phyloP scores from a whole-genome alignment of 352 stramenopile species.

The Globisporangium polare region DNA sequence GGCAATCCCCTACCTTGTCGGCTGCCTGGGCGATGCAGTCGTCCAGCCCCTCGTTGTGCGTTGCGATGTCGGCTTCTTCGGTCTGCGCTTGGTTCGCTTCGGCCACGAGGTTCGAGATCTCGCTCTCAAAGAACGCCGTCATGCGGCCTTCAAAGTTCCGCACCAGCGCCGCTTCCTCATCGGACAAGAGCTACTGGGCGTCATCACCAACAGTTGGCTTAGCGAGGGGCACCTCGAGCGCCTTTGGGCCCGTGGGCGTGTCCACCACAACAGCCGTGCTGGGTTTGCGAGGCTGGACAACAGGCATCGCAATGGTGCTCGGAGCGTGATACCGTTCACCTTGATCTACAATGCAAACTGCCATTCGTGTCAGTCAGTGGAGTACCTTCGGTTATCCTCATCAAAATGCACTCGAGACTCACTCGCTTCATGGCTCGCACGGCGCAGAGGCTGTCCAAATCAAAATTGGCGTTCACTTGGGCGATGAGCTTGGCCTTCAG shows the following conservation, averaged over 20 bases:
- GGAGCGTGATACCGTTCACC: constrained; percentile 7
- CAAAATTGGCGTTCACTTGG: constrained; percentile 39
- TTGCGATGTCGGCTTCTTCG: constrained; percentile 17
- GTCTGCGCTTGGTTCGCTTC: constrained; percentile 18
- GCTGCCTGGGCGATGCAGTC: constrained; percentile 41
- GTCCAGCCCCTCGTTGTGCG: constrained; percentile 25
- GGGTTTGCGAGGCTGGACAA: constrained; percentile 1
- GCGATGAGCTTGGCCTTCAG: constrained; percentile 34
- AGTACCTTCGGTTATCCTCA: not conserved
- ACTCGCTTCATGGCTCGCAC: constrained; percentile 38
- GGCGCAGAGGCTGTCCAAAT: constrained; percentile 29
- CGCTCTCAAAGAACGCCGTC: constrained; percentile 21
- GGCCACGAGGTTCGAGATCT: constrained; percentile 23
- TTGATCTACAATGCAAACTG: constrained; percentile 9
- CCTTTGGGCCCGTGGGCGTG: constrained; percentile 3
- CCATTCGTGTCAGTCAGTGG: not conserved
- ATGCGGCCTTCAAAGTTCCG: constrained; percentile 34
- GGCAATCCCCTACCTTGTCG: constrained; percentile 36
- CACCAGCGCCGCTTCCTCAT: not conserved
- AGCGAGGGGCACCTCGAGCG: constrained; percentile 8
- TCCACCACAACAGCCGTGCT: constrained; percentile 11
- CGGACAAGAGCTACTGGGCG: not conserved
- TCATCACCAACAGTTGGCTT: not conserved
- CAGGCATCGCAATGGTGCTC: not conserved
- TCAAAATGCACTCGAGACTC: constrained; percentile 8